Evolutionary conservation across 306 rosid genomes (phyloP), one percentile per base, ranked within the genome.

Genomic region (Sophora flavescens): DNA sequence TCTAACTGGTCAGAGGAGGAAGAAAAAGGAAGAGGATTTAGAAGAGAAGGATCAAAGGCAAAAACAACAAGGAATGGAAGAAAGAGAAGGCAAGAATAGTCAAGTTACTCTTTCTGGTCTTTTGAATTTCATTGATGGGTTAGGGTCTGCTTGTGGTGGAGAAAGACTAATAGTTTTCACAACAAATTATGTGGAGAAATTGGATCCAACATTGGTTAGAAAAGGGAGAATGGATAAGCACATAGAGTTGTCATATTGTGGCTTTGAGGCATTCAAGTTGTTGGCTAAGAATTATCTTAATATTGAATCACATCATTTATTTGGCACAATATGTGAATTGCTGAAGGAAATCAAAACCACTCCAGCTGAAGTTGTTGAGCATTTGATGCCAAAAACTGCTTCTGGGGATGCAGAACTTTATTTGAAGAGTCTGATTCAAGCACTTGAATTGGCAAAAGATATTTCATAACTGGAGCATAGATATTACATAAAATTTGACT

Each of bases 321-420:
- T 82, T 59, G 61, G 63, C 0, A 74, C 42, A 32, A 80, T 94
- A 11, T 0, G 74, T 3, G 72, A 54, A 2, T 9, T 87, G 86
- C 68, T 89, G n/a, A 68, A 60, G 72, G 86, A 85, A 11, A 33
- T 54, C 2, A 54, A 85, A 1, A 86, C 84, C 65, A 83, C 88
- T 0, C 98, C 98, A 15, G 98, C 98, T 14, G 98, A 93, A 26
- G 93, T 93, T n/a, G 97, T 96, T 0, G 94, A 93, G 76, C 87
- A 91, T 79, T 68, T 93, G 82, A 91, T 90, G 97, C 94, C 96
- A 26, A 91, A 88, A 80, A 35, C 57, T 36, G 68, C 82, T 59
- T 36, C 50, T 35, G 80, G 60, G 65, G 83, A 82, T 28, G 74
- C 70, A 35, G 87, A 81, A 2, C 2, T 56, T 30, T 76, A 83